phyloP scores from a whole-genome alignment of 345 rosid genomes.

The Eucalyptus tenuipes region DNA sequence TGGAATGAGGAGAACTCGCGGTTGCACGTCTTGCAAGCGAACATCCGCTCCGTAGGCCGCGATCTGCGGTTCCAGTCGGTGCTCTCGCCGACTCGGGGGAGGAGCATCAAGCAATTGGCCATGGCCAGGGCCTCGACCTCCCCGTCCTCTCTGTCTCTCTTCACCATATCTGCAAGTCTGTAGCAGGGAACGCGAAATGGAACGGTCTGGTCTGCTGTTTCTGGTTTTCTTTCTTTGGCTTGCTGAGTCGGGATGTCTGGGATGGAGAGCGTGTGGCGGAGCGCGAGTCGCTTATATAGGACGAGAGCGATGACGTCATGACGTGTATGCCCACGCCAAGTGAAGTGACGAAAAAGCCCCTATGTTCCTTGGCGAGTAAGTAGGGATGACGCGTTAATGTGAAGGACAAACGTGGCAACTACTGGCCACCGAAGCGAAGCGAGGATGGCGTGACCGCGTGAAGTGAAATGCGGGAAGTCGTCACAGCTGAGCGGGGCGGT shows the following conservation, averaged over 20 bases:
- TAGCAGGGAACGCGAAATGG: not conserved
- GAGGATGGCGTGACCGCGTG: not conserved
- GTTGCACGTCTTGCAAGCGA: slow-evolving; percentile 82
- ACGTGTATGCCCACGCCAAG: not conserved
- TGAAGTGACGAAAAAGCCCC: not conserved
- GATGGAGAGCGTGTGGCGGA: not conserved
- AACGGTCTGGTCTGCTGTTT: not conserved
- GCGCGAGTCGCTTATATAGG: not conserved
- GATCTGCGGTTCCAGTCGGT: not conserved
- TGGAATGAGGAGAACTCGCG: slow-evolving; percentile 66
- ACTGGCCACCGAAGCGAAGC: not conserved
- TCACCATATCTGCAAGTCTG: slow-evolving; percentile 2
- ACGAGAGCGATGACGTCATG: not conserved
- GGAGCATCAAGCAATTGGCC: slow-evolving; percentile 58
- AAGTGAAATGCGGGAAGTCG: not conserved
- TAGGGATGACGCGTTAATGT: not conserved
- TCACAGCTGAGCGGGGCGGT: not conserved
- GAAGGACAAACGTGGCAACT: not conserved
- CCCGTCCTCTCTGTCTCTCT: slow-evolving; percentile 27
- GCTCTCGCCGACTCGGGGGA: slow-evolving; percentile 41
- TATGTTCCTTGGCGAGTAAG: not conserved
- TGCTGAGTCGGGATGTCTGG: not conserved
- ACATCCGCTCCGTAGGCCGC: slow-evolving; percentile 20
- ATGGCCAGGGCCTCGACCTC: slow-evolving; percentile 14
- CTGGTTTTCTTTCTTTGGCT: not conserved